Conservation (phyloP, 495 filamentous ascomycete genomes). For the Cercophora newfieldiana region DNA sequence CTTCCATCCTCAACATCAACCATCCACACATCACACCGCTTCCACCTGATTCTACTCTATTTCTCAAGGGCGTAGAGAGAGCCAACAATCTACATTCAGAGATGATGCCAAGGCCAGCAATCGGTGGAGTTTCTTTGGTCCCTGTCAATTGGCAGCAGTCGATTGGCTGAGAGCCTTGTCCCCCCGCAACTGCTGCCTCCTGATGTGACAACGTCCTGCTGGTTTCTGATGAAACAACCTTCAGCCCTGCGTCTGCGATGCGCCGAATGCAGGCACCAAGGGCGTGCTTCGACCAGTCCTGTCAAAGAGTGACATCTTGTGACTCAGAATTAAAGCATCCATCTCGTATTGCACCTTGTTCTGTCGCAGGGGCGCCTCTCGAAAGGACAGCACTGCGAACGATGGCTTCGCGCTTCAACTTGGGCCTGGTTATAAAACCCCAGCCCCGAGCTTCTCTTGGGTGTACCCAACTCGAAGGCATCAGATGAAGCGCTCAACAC, state of each 20-base stretch:
- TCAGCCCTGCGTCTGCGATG: neutral
- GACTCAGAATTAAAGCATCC: conserved; percentile 9
- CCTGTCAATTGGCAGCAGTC: neutral
- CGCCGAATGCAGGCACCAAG: conserved; percentile 2
- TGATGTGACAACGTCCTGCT: neutral
- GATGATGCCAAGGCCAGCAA: neutral
- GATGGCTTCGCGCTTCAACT: neutral
- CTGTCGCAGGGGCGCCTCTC: too few species aligned
- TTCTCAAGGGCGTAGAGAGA: neutral
- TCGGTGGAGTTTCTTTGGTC: neutral
- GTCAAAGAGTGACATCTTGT: neutral
- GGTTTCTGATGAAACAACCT: too few species aligned
- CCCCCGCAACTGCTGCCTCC: conserved; percentile 10
- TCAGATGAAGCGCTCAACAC: too few species aligned
- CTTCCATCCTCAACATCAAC: neutral
- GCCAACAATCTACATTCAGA: neutral
- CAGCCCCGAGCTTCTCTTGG: too few species aligned
- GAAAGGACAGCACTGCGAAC: neutral
- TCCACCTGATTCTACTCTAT: neutral
- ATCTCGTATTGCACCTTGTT: neutral
- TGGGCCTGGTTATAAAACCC: too few species aligned
- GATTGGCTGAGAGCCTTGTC: neutral
- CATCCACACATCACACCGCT: neutral
- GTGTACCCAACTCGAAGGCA: neutral
- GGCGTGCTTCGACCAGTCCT: neutral